Evolutionary conservation across 73 alveolate genomes (phyloP), one percentile per base, ranked within the genome.

Genomic region (Effrenium voratum): DNA sequence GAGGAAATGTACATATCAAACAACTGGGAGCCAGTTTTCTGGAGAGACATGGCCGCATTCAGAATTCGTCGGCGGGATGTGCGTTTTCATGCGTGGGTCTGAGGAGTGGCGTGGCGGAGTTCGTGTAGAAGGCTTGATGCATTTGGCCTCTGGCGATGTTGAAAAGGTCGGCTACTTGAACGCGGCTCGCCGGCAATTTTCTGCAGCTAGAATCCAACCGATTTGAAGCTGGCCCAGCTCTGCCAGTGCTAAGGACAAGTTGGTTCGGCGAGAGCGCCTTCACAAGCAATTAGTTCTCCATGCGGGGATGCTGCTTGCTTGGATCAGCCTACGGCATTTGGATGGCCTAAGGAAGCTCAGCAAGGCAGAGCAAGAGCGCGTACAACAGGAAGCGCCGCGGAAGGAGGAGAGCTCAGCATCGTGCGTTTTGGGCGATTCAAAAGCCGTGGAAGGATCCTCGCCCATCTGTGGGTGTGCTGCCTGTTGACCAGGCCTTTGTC

Each of bases 101-200:
- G 28, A 87, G 95, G 95, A 90, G 38, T 90, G 96, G 96, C 81
- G 82, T 24, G 96, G 75, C 47, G 96, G 96, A 49, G 96, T 90
- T 40, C 36, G 96, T 40, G 96, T 90, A 52, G 72, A 49, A 45
- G 96, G 96, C 24, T 5, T 90, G 38, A 90, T 90, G 96, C 41
- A 44, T 75, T 75, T 63, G 76, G 75, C 81, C 50, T 66, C 85
- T 38, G 96, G 96, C 2, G 96, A 90, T 36, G 79, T 90, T 55
- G 96, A 90, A 73, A 66, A 52, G 44, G 96, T 90, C 4, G 96
- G 96, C 47, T 90, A 90, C 75, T 75, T 90, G 75, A 90, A 90
- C 44, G 96, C 79, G 36, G 41, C 84, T 87, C 13, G 84, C n/a
- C 94, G 30, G 75, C 46, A 85, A n/a, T 0, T n/a, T n/a, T n/a